Percentiles rank a stretch among this genome's conserved stretches.
phyloP scores from a whole-genome alignment of 768 basidiomycete genomes.

The Phylloporus sp. region DNA sequence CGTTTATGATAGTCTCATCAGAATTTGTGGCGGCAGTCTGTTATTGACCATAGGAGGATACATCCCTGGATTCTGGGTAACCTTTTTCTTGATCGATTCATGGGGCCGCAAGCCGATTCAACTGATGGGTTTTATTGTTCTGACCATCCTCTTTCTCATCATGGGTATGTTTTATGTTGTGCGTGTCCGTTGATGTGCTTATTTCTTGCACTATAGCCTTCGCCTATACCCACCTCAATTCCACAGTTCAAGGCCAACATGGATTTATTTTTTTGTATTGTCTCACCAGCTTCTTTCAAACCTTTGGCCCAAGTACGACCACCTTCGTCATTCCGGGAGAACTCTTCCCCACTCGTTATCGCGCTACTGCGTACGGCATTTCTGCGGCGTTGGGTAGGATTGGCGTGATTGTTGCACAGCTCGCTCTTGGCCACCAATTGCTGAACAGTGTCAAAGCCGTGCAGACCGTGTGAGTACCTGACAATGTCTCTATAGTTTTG shows the following conservation, averaged over 20 bases:
- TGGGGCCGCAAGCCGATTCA: slow-evolving; percentile 76
- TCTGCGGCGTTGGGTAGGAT: slow-evolving; percentile 70
- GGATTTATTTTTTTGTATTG: slow-evolving; percentile 39
- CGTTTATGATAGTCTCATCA: slow-evolving; percentile 24
- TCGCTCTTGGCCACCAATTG: slow-evolving; percentile 63
- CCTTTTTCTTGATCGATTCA: slow-evolving; percentile 64
- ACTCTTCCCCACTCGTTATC: slow-evolving; percentile 74
- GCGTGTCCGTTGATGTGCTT: neutral
- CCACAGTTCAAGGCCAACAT: slow-evolving; percentile 47
- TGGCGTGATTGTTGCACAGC: slow-evolving; percentile 76
- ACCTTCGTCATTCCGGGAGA: slow-evolving; percentile 78
- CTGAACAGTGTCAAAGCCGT: slow-evolving; percentile 53
- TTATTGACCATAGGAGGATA: slow-evolving; percentile 17
- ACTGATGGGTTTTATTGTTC: slow-evolving; percentile 62
- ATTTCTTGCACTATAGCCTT: slow-evolving; percentile 43
- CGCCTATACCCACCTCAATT: slow-evolving; percentile 54
- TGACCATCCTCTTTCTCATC: slow-evolving; percentile 62
- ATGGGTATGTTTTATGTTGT: slow-evolving; percentile 50
- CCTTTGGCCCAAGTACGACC: slow-evolving; percentile 40
- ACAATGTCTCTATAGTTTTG: neutral
- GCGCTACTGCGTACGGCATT: slow-evolving; percentile 72
- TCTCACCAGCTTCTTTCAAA: slow-evolving; percentile 17
- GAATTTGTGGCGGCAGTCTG: slow-evolving; percentile 19
- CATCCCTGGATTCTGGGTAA: slow-evolving; percentile 55
- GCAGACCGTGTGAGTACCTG: slow-evolving; percentile 58